Percentiles rank a stretch among this genome's conserved stretches.
Evolutionary conservation across 768 basidiomycete genomes (phyloP).

Genomic region (Chiua virens): DNA sequence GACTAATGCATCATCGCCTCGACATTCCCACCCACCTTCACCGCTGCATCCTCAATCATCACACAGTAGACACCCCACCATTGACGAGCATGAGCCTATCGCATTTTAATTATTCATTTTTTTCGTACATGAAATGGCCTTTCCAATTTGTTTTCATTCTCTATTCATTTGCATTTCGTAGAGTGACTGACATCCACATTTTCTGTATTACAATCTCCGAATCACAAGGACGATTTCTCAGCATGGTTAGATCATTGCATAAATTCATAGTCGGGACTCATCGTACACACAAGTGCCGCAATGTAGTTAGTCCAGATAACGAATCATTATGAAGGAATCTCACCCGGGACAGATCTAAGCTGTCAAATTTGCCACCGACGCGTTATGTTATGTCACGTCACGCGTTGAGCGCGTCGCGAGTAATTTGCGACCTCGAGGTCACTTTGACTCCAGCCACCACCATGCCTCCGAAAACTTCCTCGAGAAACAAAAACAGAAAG

Average conservation of each 20-base stretch:
- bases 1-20: constrained; percentile 29
- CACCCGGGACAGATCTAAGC: neutral
- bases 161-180: constrained; percentile 1
- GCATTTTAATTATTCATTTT: constrained; percentile 12
- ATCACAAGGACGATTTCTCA: constrained; percentile 20
- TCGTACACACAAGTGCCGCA: neutral
- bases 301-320: constrained; percentile 2
- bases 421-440: too few species aligned
- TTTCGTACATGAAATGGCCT: neutral
- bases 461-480: constrained; percentile 21
- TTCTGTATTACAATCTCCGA: constrained; percentile 1
- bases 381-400: constrained; percentile 12
- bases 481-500: constrained; percentile 21
- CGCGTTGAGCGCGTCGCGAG: constrained; percentile 10
- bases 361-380: neutral
- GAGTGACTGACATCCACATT: constrained; percentile 6
- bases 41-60: constrained; percentile 27
- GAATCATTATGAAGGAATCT: neutral
- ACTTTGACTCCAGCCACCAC: neutral
- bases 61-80: constrained; percentile 34
- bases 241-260: constrained; percentile 11
- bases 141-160: constrained; percentile 1
- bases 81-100: constrained; percentile 26
- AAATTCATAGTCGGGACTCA: constrained; percentile 1
- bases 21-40: constrained; percentile 33